Evolutionary conservation across 805 yeast species (phyloP).

Genomic region (Candida xyloterini): DNA sequence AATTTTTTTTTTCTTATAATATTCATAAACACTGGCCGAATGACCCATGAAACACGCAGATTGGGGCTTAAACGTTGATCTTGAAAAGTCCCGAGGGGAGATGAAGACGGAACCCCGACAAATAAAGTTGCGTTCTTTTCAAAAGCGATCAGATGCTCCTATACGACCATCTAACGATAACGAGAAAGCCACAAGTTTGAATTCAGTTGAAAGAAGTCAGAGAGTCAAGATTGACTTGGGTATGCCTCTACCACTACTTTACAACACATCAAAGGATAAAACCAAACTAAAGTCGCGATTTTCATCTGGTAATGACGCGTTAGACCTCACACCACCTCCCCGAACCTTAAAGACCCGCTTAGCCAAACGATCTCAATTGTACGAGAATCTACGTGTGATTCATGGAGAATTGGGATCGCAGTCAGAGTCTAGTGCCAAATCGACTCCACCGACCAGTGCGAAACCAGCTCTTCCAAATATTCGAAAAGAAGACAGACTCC

Average conservation of each 20-base stretch:
- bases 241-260: slow-evolving; percentile 27
- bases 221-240: slow-evolving; percentile 20
- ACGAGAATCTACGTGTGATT: background rate
- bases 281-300: background rate
- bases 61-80: slow-evolving; percentile 7
- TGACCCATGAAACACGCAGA: slow-evolving; percentile 13
- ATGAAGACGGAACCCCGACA: background rate
- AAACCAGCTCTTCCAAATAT: background rate
- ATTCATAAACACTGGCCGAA: background rate
- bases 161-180: slow-evolving; percentile 1
- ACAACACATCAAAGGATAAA: slow-evolving; percentile 1
- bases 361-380: background rate
- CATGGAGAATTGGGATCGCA: background rate
- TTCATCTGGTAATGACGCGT: background rate
- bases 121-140: slow-evolving; percentile 4
- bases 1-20: background rate
- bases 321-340: background rate
- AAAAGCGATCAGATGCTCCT: background rate
- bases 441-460: background rate
- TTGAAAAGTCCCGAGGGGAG: background rate
- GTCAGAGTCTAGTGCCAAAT: background rate
- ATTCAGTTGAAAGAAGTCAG: slow-evolving; percentile 2
- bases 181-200: slow-evolving; percentile 9
- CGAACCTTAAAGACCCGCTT: slow-evolving; percentile 4
- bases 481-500: background rate